Conservation (phyloP, 148 eudicot genomes). For the Salicornia ramosissima region DNA sequence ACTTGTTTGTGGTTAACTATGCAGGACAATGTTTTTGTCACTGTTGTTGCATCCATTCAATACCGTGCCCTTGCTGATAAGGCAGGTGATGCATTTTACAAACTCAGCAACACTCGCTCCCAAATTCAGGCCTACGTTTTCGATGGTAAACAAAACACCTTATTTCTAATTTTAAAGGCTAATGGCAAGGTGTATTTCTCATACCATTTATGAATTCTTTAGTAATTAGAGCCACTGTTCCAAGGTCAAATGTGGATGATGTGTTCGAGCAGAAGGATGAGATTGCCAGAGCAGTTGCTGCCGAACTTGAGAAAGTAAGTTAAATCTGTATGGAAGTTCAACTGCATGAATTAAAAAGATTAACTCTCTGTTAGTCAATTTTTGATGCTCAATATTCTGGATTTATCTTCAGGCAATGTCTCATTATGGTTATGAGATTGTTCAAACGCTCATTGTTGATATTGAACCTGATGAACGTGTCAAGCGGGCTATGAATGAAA, state of each 20-base stretch:
- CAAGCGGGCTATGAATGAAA: constrained; percentile 47
- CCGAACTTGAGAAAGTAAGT: constrained; percentile 37
- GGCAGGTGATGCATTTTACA: constrained; percentile 53
- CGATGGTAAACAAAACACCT: constrained; percentile 33
- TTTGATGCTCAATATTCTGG: neutral
- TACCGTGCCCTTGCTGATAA: constrained; percentile 42
- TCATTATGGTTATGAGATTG: constrained; percentile 38
- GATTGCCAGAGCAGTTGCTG: constrained; percentile 39
- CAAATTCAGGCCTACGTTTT: constrained; percentile 58
- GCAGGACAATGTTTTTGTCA: constrained; percentile 57
- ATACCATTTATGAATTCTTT: neutral
- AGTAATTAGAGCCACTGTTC: constrained; percentile 41
- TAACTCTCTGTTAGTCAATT: neutral
- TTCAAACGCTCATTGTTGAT: constrained; percentile 41
- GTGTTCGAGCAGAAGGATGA: constrained; percentile 41
- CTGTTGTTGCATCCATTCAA: constrained; percentile 49
- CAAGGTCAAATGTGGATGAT: constrained; percentile 32
- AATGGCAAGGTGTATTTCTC: neutral
- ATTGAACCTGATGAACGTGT: constrained; percentile 43
- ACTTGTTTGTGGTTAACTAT: neutral
- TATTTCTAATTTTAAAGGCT: neutral
- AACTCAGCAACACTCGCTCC: constrained; percentile 43
- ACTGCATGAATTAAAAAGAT: neutral
- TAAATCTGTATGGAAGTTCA: neutral
- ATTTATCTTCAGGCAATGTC: constrained; percentile 33